phyloP scores from a whole-genome alignment of 768 basidiomycete genomes.

The Russula vinacea region DNA sequence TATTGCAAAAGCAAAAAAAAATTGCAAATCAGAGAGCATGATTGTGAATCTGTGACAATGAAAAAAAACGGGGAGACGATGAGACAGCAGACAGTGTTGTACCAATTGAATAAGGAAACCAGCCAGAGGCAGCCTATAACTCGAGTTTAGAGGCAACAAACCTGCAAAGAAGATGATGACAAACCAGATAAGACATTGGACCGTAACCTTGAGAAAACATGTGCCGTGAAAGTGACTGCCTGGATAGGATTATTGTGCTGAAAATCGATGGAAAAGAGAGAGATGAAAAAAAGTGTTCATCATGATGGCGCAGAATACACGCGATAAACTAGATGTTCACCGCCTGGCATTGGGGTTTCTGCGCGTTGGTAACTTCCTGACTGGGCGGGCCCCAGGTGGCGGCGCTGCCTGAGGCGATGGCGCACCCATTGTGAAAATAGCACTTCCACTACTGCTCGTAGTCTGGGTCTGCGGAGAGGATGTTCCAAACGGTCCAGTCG shows the following conservation, averaged over 20 bases:
- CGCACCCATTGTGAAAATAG: slow-evolving; percentile 36
- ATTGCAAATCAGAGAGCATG: slow-evolving; percentile 19
- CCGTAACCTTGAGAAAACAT: slow-evolving; percentile 4
- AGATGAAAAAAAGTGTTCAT: slow-evolving; percentile 11
- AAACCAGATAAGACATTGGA: slow-evolving; percentile 4
- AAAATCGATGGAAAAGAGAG: background rate
- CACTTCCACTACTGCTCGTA: slow-evolving; percentile 14
- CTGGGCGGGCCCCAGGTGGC: slow-evolving; percentile 29
- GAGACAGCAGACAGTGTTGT: slow-evolving; percentile 4
- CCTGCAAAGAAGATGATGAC: background rate
- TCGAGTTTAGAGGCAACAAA: background rate
- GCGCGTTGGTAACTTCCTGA: slow-evolving; percentile 38
- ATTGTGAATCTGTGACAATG: slow-evolving; percentile 8
- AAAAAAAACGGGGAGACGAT: background rate
- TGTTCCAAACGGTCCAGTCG: slow-evolving; percentile 35
- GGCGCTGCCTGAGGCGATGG: slow-evolving; percentile 28
- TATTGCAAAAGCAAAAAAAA: slow-evolving; percentile 15
- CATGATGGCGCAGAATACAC: background rate
- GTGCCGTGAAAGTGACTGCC: slow-evolving; percentile 8
- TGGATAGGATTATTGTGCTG: background rate
- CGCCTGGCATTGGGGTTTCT: slow-evolving; percentile 32
- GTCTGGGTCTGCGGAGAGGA: slow-evolving; percentile 24
- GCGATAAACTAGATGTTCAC: background rate
- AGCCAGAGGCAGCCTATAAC: slow-evolving; percentile 7
- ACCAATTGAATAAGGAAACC: slow-evolving; percentile 1